Evolutionary conservation across 1,284 basidiomycete genomes (phyloP), one percentile per base, ranked within the genome.

Genomic region (Cutaneotrichosporon mucoides): DNA sequence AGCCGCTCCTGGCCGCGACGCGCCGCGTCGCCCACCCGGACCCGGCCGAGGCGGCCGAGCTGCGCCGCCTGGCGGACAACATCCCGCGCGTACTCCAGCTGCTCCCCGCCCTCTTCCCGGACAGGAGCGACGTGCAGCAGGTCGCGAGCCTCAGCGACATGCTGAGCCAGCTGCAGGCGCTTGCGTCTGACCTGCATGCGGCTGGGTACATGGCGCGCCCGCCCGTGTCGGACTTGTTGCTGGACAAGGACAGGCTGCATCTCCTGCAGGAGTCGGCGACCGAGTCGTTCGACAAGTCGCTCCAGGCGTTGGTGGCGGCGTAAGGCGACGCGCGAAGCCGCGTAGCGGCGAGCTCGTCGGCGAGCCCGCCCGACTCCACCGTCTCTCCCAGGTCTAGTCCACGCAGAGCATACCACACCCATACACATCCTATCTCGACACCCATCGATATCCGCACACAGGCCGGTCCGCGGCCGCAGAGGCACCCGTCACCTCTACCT

Each of bases 61-160:
- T 89, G 2, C 84, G 88, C 4, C 82, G 83, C 9, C 78, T 90
- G 4, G 79, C 82, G 0, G 82, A 84, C 40, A 79, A 77, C 35
- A 81, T 89, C 46, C 88, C 88, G 1, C 85, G 83, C 66, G 79
- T 91, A 15, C 83, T 92, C 54, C 81, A 82, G 6, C 77, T 88
- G 24, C 77, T 93, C 1, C 89, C 90, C 0, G 86, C 88, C 56
- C 79, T 90, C 2, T 77, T 79, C 66, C 69, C 69, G 5, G 59
- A 70, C 58, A 60, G 64, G 47, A 47, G 57, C 35, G 66, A 75
- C 56, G 63, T 71, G 5, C 69, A 72, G 62, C 70, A 73, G 44
- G 68, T 71, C 12, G 72, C 74, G 2, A 59, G 63, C 8, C 58
- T 77, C 35, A 67, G 65, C 43, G 70, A 76, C 33, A 76, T 78